Base-by-base conservation (phyloP, 345 rosid species). In the Gossypium arboreum region DNA sequence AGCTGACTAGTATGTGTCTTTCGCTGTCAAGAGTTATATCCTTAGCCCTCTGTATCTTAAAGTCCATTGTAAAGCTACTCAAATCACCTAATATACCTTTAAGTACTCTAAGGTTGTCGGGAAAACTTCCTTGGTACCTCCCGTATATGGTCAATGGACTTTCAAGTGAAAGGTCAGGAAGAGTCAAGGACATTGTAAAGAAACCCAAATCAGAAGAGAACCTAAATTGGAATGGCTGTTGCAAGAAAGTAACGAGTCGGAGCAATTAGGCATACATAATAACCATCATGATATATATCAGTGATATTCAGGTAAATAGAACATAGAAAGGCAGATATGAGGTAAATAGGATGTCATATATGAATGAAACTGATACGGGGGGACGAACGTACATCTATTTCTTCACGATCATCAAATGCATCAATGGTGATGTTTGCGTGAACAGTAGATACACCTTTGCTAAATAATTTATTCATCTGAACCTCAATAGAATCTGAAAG, bases 151-250 rank as follows among this genome's bases (percentile, higher is more conserved):
- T 79, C 80, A 83, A 77, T n/a, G 86, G 84, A 57, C 81, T 75
- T 74, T 80, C 86, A 20, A 81, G 84, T 75, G 91, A 85, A 77
- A 88, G 83, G 79, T 90, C 92, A 34, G 91, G 86, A 69, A 85
- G 84, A 82, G 75, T 55, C 9, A 29, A 15, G 58, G 24, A 68
- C 58, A 50, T 50, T 27, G 15, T 51, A 68, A 27, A 68, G 25
- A 50, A 68, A 68, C 44, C 7, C 16, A 27, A 50, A 55, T 56
- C 12, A 56, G 9, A 56, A 18, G 27, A 9, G 2, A 3, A 51
- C 18, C 18, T 15, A 15, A 51, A 51, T 51, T 13, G 25, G 39
- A 47, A 51, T 51, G n/a, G 12, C 10, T 20, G 3, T 24, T 7
- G 24, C 60, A 56, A 11, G 1, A 5, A 34, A 34, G 7, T 34